A percentile compares a stretch with the other conserved stretches of the same genome.
Conservation (phyloP, 345 rosid species). For the Mangifera indica region DNA sequence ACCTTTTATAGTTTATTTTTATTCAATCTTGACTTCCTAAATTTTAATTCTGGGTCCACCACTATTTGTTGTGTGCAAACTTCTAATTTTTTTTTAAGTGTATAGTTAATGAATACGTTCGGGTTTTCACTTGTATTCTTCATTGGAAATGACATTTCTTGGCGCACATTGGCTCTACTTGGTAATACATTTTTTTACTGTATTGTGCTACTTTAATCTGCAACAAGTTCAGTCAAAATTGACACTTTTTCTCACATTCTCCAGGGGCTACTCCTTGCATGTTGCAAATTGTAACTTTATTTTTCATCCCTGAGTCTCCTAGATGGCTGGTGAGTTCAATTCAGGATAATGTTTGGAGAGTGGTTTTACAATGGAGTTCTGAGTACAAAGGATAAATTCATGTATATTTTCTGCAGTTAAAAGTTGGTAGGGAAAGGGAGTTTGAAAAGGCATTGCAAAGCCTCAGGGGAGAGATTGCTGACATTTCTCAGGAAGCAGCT, state of each 20-base stretch:
- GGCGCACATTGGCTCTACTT: conserved; percentile 38
- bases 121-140: conserved; percentile 33
- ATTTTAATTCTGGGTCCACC: no score
- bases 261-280: conserved; percentile 38
- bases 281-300: conserved; percentile 31
- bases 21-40: no score
- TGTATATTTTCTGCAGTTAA: conserved; percentile 30
- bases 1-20: no score
- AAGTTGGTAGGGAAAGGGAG: conserved; percentile 41
- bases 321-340: conserved; percentile 50
- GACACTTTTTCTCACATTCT: neutral
- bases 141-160: conserved; percentile 32
- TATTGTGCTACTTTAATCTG: neutral
- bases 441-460: conserved; percentile 42
- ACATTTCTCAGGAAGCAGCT: conserved; percentile 53
- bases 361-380: no score
- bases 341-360: neutral
- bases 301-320: conserved; percentile 54
- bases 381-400: neutral
- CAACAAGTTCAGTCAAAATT: neutral
- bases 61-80: neutral
- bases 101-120: conserved; percentile 26
- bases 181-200: conserved; percentile 13
- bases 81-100: neutral
- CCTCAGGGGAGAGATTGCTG: conserved; percentile 48